Evolutionary conservation across 768 basidiomycete genomes (phyloP).

Genomic region (Kwoniella shandongensis): DNA sequence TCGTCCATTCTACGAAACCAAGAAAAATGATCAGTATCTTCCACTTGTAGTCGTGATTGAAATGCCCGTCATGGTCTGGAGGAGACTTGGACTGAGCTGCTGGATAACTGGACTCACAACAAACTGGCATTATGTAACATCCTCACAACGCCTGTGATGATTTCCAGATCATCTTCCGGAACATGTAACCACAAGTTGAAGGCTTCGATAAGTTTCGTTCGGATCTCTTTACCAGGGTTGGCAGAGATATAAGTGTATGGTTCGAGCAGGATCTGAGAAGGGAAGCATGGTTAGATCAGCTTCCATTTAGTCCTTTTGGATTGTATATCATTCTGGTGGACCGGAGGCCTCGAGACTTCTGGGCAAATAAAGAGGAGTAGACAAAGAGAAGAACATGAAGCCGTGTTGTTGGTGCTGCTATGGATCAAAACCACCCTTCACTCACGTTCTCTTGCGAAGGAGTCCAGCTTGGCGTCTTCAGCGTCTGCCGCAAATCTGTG

Average conservation of each 20-base stretch:
- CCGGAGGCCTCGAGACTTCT: too few species aligned
- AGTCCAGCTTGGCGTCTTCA: slow-evolving; percentile 30
- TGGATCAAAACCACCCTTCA: background rate
- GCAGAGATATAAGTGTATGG: slow-evolving; percentile 81
- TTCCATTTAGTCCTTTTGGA: background rate
- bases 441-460: slow-evolving; percentile 26
- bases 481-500: slow-evolving; percentile 29
- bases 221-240: slow-evolving; percentile 89
- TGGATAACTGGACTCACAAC: slow-evolving; percentile 60
- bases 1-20: slow-evolving; percentile 90
- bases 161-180: slow-evolving; percentile 65
- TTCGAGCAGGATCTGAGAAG: slow-evolving; percentile 69
- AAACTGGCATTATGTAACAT: slow-evolving; percentile 95
- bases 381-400: background rate
- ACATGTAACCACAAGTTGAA: slow-evolving; percentile 93
- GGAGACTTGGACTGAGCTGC: too few species aligned
- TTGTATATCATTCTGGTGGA: background rate
- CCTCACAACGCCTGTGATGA: slow-evolving; percentile 78
- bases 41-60: too few species aligned
- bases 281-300: too few species aligned
- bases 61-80: too few species aligned
- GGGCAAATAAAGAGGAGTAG: background rate
- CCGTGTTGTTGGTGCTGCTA: background rate
- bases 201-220: slow-evolving; percentile 79
- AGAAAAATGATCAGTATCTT: too few species aligned